These are phyloP conservation scores for Colletotrichum sp. DNA, from an alignment of 2,329 filamentous ascomycete genomes.

Conservation along the genomic window DNA sequence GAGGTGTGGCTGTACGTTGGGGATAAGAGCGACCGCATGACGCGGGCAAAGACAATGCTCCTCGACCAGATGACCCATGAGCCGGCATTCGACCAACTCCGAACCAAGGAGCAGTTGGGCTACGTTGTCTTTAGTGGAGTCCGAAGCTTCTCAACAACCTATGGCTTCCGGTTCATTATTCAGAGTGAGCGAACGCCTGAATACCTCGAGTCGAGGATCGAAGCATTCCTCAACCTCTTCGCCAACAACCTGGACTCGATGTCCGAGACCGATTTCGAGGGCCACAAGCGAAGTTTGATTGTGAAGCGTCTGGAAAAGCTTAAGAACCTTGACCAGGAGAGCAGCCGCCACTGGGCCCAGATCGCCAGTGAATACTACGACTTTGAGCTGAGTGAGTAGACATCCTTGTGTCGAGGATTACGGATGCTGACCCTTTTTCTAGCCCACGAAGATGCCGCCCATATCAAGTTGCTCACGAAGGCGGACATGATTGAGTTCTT, in stretches of 20 bases:
- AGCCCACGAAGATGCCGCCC: slow-evolving; percentile 78
- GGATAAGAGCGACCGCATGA: slow-evolving; percentile 67
- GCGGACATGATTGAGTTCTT: slow-evolving; percentile 82
- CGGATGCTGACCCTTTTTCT: slow-evolving; percentile 21
- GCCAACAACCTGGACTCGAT: slow-evolving; percentile 73
- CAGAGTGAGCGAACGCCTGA: slow-evolving; percentile 87
- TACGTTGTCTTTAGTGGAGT: slow-evolving; percentile 93
- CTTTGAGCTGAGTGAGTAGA: slow-evolving; percentile 77
- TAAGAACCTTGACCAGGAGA: slow-evolving; percentile 90
- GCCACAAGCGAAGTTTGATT: slow-evolving; percentile 87
- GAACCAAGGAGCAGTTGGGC: slow-evolving; percentile 96
- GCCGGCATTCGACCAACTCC: slow-evolving; percentile 90
- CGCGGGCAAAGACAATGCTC: slow-evolving; percentile 79
- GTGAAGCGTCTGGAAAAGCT: slow-evolving; percentile 88
- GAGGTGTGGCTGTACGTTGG: slow-evolving; percentile 79
- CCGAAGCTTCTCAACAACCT: slow-evolving; percentile 74
- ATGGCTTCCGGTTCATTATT: slow-evolving; percentile 87
- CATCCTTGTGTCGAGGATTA: neutral
- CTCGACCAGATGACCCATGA: slow-evolving; percentile 92
- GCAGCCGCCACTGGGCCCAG: slow-evolving; percentile 81
- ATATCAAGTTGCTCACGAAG: slow-evolving; percentile 78
- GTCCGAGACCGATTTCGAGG: slow-evolving; percentile 84
- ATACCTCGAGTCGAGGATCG: slow-evolving; percentile 87
- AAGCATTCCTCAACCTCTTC: slow-evolving; percentile 78
- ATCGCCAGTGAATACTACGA: slow-evolving; percentile 88